Evolutionary conservation across 768 basidiomycete species (phyloP), one percentile per base, ranked within the genome.

Genomic region (Auriscalpium microsporum): DNA sequence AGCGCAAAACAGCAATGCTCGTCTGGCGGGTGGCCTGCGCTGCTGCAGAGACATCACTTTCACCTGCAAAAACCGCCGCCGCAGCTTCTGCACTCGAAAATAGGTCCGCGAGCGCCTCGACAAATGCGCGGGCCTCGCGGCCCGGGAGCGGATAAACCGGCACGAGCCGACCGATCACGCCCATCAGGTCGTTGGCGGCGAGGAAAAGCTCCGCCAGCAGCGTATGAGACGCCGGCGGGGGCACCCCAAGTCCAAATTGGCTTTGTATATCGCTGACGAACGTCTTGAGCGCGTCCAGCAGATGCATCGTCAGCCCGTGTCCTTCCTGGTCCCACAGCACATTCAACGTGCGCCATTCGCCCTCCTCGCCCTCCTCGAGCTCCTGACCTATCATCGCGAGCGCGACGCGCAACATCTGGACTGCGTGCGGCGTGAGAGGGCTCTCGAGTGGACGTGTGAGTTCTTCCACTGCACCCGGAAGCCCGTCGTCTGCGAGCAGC

Each of bases 401-500:
- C 0, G 87, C 81, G 33, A 86, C 81, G 2, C 87, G 79, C 13
- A 90, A 67, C 8, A 77, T 79, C 36, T 82, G 78, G 17, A 88
- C 64, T 46, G 78, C 73, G 17, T 76, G 74, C 21, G 75, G 63
- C 1, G 79, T 78, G 52, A 81, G 35, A 14, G 84, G 82, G 14
- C 74, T 74, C 35, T 75, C 72, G 57, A 72, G 75, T 52, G 74
- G 67, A 62, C 73, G 75, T 50, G 74, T 60, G 28, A 90, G 68
- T 63, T 87, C 83, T 48, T 84, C 82, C 11, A 87, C 68, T 1
- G 83, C 86, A 17, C 80, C 79, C 0, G 74, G 62, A 3, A 88
- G 63, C 1, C 87, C 87, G 54, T 86, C 81, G 36, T 87, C 80
- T 0, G 80, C 83, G n/a, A 90, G 79, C 23, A 76, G 68, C 0